A percentile compares a stretch with the other conserved stretches of the same genome.
These are phyloP conservation scores for Cubamyces sp. DNA, from an alignment of 768 basidiomycete species.

Conservation along the genomic window DNA sequence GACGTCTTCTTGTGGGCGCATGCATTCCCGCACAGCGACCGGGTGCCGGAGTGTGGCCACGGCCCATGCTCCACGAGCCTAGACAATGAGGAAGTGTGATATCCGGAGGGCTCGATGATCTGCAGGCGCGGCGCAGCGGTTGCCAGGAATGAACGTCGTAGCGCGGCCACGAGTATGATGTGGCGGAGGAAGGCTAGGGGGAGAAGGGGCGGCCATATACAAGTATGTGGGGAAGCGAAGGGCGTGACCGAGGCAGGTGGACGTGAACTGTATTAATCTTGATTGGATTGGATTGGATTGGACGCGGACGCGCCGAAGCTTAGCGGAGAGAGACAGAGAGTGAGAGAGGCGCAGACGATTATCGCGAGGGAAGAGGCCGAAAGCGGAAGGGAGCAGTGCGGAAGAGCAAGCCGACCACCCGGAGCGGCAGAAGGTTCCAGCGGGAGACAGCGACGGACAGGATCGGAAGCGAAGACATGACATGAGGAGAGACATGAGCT, in stretches of 20 bases:
- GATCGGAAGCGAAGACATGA: slow-evolving; percentile 26
- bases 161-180: slow-evolving; percentile 1
- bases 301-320: neutral
- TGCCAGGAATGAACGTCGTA: slow-evolving; percentile 16
- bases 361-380: slow-evolving; percentile 19
- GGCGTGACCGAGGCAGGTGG: neutral
- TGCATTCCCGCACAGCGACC: neutral
- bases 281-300: neutral
- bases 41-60: neutral
- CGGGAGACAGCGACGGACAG: slow-evolving; percentile 21
- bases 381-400: slow-evolving; percentile 9
- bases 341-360: slow-evolving; percentile 13
- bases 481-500: slow-evolving; percentile 23
- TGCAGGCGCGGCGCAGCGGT: slow-evolving; percentile 22
- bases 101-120: slow-evolving; percentile 20
- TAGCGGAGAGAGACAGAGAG: neutral
- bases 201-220: neutral
- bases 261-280: slow-evolving; percentile 15
- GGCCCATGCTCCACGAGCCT: neutral
- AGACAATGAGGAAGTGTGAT: slow-evolving; percentile 9
- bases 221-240: neutral
- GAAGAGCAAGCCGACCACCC: slow-evolving; percentile 16
- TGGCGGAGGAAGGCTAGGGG: slow-evolving; percentile 15
- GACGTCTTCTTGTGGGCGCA: slow-evolving; percentile 1
- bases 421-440: slow-evolving; percentile 21